These are phyloP conservation scores for Exophiala calicioides DNA, from an alignment of 2,329 filamentous ascomycete species.

Conservation along the genomic window DNA sequence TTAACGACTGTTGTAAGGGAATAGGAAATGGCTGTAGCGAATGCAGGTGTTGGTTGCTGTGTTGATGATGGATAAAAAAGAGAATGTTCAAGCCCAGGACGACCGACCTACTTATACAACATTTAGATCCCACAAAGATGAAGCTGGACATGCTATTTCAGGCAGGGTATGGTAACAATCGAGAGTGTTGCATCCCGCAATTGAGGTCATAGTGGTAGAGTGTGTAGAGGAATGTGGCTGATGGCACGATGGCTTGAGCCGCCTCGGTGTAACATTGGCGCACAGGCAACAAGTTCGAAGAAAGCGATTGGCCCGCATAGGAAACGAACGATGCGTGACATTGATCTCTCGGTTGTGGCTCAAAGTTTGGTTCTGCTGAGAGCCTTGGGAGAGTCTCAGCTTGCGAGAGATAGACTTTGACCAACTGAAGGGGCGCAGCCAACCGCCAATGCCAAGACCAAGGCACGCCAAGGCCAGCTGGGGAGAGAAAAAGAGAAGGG, in stretches of 20 bases:
- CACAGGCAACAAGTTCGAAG: not conserved
- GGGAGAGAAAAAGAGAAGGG: too few species aligned
- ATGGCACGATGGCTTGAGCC: not conserved
- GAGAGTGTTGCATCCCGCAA: conserved; percentile 2
- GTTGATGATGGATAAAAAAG: not conserved
- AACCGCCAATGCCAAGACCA: too few species aligned
- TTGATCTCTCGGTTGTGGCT: too few species aligned
- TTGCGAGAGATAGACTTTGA: too few species aligned
- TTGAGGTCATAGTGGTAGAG: not conserved
- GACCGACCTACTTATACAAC: conserved; percentile 21
- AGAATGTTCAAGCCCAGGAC: not conserved
- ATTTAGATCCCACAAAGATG: not conserved
- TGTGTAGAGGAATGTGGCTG: not conserved
- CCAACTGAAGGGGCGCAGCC: too few species aligned
- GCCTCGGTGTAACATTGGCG: conserved; percentile 7
- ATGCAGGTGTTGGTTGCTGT: conserved; percentile 1
- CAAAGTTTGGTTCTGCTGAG: too few species aligned
- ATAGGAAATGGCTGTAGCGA: conserved; percentile 10
- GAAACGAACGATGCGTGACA: not conserved
- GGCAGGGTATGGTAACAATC: not conserved
- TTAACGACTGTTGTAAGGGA: conserved; percentile 18
- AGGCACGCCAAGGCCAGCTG: too few species aligned
- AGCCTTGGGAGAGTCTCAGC: too few species aligned
- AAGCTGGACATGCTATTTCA: not conserved
- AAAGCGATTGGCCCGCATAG: not conserved